phyloP scores from a whole-genome alignment of 2,329 filamentous ascomycete species.

The Emmonsia crescens region DNA sequence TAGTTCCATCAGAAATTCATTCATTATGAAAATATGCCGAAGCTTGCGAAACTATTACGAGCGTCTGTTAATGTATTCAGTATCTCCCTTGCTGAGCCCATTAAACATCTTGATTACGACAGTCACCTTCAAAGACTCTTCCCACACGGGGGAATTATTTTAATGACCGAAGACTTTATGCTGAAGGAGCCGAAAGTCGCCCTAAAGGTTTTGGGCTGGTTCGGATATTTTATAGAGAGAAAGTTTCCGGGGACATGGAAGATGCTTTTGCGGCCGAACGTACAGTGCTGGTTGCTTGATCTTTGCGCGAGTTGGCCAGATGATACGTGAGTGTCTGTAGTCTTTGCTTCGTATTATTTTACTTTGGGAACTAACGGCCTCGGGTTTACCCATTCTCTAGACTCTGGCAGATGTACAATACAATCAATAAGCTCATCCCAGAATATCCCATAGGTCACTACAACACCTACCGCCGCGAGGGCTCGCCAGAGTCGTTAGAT shows the following conservation, averaged over 20 bases:
- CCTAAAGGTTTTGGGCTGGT: constrained; percentile 28
- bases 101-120: constrained; percentile 16
- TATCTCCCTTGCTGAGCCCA: constrained; percentile 20
- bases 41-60: constrained; percentile 17
- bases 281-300: constrained; percentile 25
- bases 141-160: constrained; percentile 25
- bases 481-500: constrained; percentile 15
- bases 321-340: constrained; percentile 15
- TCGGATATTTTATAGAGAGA: constrained; percentile 15
- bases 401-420: constrained; percentile 19
- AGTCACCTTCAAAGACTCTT: constrained; percentile 28
- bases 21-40: constrained; percentile 21
- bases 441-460: constrained; percentile 7
- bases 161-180: constrained; percentile 34
- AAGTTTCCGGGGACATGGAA: constrained; percentile 25
- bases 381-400: neutral
- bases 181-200: constrained; percentile 20
- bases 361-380: neutral
- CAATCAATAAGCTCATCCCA: constrained; percentile 20
- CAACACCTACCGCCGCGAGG: constrained; percentile 7
- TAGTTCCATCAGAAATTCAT: constrained; percentile 30
- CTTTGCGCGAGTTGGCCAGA: constrained; percentile 13
- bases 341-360: neutral
- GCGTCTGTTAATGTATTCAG: constrained; percentile 26
- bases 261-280: constrained; percentile 28